Evolutionary conservation across 179 eudicot species (phyloP).

Genomic region (Beta corolliflora): DNA sequence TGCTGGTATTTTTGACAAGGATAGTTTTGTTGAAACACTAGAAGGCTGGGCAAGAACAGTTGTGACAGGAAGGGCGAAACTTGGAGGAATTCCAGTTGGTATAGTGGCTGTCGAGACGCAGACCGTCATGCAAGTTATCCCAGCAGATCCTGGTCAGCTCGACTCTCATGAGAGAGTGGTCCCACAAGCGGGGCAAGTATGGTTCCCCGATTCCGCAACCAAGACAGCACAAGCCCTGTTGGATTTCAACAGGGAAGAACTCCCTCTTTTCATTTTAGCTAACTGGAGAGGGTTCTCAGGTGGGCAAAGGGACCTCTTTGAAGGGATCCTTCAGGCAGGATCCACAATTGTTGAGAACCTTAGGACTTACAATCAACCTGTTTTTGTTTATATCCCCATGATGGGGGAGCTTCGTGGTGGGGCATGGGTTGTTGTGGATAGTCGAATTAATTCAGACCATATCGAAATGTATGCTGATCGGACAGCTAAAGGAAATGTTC

Average conservation of each 20-base stretch:
- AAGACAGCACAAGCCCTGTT: constrained; percentile 96
- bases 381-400: constrained; percentile 89
- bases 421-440: constrained; percentile 98
- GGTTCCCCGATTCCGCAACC: constrained; percentile 98
- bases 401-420: constrained; percentile 99
- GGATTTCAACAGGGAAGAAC: constrained; percentile 95
- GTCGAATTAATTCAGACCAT: constrained; percentile 85
- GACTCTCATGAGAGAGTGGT: constrained; percentile 97
- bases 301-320: constrained; percentile 97
- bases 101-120: constrained; percentile 96
- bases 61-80: constrained; percentile 96
- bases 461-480: constrained; percentile 96
- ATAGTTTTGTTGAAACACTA: constrained; percentile 89
- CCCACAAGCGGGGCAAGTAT: constrained; percentile 99
- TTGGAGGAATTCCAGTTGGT: constrained; percentile 99
- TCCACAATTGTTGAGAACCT: constrained; percentile 97
- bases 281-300: constrained; percentile 99
- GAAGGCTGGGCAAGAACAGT: constrained; percentile 99
- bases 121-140: constrained; percentile 95
- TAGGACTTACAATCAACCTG: constrained; percentile 86
- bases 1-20: constrained; percentile 90
- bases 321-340: constrained; percentile 98
- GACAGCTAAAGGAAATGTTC: constrained; percentile 94
- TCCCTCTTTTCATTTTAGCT: constrained; percentile 94
- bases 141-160: constrained; percentile 98